Base-by-base conservation (phyloP, 1,139 yeast genomes). In the Lodderomyces metapsilosis region DNA sequence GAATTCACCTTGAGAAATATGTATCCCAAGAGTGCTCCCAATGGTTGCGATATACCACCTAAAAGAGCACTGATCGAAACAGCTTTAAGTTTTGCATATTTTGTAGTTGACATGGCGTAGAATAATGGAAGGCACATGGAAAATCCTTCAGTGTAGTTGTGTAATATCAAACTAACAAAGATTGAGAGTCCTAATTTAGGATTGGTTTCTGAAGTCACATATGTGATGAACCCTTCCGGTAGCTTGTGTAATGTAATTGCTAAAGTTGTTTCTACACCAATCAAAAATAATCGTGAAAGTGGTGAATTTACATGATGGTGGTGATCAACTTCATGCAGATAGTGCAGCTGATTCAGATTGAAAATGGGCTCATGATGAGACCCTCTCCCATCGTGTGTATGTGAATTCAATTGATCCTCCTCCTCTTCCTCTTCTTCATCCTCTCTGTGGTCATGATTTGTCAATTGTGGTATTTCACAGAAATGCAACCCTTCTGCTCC, bases 131-230 rank as follows among this genome's bases (percentile, higher is more conserved):
- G 71, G 15, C 96, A 88, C 87, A 92, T 89, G 18, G 94, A 81
- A 58, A 92, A 89, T 0, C 98, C 98, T 61, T 92, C 98, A n/a
- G 91, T 84, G 51, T 88, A 82, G 61, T 92, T 92, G 64, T 92
- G 98, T 23, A 91, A 78, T 16, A 91, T 79, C 52, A 92, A 72
- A 42, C 96, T 88, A 18, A 89, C 59, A 54, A 92, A 91, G 10
- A 92, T 88, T 13, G 88, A 77, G 25, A 88, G 56, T 0, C 98
- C 98, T 23, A 89, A 64, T 38, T 74, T 65, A 1, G 84, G 80
- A 54, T 87, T 81, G 1, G 95, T 87, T 49, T 80, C 80, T 0
- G 89, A 75, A 0, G 95, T 85, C 1, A 91, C 80, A 58, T 76
- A 92, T 31, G 95, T 85, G 42, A 92, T 80, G 54, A 92, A 87